A percentile compares a stretch with the other conserved stretches of the same genome.
These are phyloP conservation scores for Arabis alpina DNA, from an alignment of 345 rosid species.

Conservation along the genomic window DNA sequence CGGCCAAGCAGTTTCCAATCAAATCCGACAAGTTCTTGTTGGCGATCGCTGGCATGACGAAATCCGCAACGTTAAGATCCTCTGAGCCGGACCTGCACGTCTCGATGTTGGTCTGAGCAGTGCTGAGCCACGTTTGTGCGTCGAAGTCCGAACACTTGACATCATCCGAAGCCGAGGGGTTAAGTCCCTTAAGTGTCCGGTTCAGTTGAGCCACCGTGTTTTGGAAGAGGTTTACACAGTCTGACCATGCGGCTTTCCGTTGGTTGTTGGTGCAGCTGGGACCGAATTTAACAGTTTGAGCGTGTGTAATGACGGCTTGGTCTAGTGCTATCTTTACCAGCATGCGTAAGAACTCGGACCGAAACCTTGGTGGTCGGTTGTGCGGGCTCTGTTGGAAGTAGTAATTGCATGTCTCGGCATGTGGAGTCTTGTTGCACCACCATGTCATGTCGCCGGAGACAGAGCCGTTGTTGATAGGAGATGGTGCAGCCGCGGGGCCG, in stretches of 20 bases:
- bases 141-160: slow-evolving; percentile 64
- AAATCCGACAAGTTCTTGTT: slow-evolving; percentile 65
- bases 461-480: slow-evolving; percentile 30
- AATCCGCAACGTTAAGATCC: slow-evolving; percentile 64
- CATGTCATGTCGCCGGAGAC: slow-evolving; percentile 44
- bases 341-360: slow-evolving; percentile 56
- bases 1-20: slow-evolving; percentile 66
- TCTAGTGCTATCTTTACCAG: slow-evolving; percentile 56
- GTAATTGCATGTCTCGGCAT: slow-evolving; percentile 69
- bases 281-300: slow-evolving; percentile 54
- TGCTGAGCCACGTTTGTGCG: slow-evolving; percentile 80
- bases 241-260: slow-evolving; percentile 81
- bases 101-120: slow-evolving; percentile 79
- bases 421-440: slow-evolving; percentile 79
- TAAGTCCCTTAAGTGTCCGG: slow-evolving; percentile 53
- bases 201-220: slow-evolving; percentile 60
- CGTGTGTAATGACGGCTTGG: slow-evolving; percentile 56
- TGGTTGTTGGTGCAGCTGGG: slow-evolving; percentile 58
- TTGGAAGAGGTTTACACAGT: slow-evolving; percentile 68
- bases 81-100: slow-evolving; percentile 67
- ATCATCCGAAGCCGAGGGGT: slow-evolving; percentile 30
- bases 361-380: slow-evolving; percentile 42
- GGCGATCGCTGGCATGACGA: slow-evolving; percentile 58
- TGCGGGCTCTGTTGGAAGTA: slow-evolving; percentile 45
- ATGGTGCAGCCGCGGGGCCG: slow-evolving; percentile 1